Base-by-base conservation (phyloP, 2,329 filamentous ascomycete species). In the Pestalotiopsis sp. region DNA sequence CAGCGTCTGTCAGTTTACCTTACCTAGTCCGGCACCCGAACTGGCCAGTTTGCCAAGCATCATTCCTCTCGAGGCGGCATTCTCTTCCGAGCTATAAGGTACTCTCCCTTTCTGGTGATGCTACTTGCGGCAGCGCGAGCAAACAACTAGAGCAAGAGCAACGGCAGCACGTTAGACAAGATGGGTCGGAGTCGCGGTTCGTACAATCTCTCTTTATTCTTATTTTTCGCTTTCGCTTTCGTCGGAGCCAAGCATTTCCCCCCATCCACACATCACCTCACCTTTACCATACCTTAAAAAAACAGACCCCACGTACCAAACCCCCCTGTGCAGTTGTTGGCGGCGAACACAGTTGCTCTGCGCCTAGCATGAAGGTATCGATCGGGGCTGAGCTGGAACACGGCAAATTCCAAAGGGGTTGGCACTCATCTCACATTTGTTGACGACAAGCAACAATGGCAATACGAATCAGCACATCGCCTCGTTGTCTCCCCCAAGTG, bases 171-270 rank as follows among this genome's bases (percentile, higher is more conserved):
- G 4, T 14, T 5, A 17, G 58, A 63, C 66, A 85, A 81, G 72
- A 87, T 87, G 85, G 85, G 79, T 76, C 84, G 85, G 75, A 87
- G 84, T 85, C 82, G 85, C 80, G 85, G 85, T 87, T 80, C 77
- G 85, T 86, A 73, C 68, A 72, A 17, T 49, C 13, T 52, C 31
- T 52, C 45, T 52, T 11, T 59, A 17, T 60, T 38, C 36, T 60
- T 66, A 12, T n/a, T 56, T 23, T 52, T 36, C 27, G 14, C 23
- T 12, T 27, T 27, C 23, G 20, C 27, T 14, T 14, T 13, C 17
- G 7, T 20, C 14, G 20, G 20, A 52, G 45, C 45, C 45, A 52
- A 52, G 45, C 60, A 63, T 41, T 39, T 20, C 13, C 25, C 60
- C n/a, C 27, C 60, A 27, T 20, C 57, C n/a, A 60, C 60, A 63